These are phyloP conservation scores for Phytopythium oedochilum DNA, from an alignment of 352 stramenopile genomes.

Conservation along the genomic window DNA sequence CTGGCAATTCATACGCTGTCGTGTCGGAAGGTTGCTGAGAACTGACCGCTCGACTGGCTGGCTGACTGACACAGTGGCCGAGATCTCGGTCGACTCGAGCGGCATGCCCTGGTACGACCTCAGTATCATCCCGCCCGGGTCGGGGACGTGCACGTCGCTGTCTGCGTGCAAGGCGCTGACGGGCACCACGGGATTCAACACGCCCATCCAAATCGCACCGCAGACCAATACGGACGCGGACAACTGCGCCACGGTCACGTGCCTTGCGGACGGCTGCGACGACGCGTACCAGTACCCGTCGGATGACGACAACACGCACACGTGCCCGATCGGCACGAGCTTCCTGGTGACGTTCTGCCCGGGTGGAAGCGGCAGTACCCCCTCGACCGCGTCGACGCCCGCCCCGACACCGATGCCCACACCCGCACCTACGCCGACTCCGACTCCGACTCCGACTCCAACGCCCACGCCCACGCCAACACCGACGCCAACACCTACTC, in stretches of 20 bases:
- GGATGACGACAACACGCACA: slow-evolving; percentile 60
- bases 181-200: slow-evolving; percentile 56
- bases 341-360: slow-evolving; percentile 75
- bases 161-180: slow-evolving; percentile 39
- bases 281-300: slow-evolving; percentile 60
- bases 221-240: slow-evolving; percentile 29
- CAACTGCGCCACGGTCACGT: slow-evolving; percentile 43
- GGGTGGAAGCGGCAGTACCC: slow-evolving; percentile 27
- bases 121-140: slow-evolving; percentile 44
- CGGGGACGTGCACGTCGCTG: slow-evolving; percentile 35
- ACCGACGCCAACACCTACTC: slow-evolving; percentile 10
- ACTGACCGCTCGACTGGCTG: too few relatives aligned
- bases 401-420: slow-evolving; percentile 15
- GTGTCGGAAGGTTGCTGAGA: too few relatives aligned
- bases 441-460: slow-evolving; percentile 9
- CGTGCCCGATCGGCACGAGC: slow-evolving; percentile 39
- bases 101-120: slow-evolving; percentile 53
- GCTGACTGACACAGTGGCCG: slow-evolving; percentile 25
- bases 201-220: slow-evolving; percentile 48
- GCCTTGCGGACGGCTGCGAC: slow-evolving; percentile 37
- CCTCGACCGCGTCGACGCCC: slow-evolving; percentile 10
- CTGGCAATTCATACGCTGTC: too few relatives aligned
- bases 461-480: slow-evolving; percentile 17
- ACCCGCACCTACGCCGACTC: slow-evolving; percentile 12
- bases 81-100: slow-evolving; percentile 38